Base-by-base conservation (phyloP, 495 filamentous ascomycete species). In the Penicillium steckii region DNA sequence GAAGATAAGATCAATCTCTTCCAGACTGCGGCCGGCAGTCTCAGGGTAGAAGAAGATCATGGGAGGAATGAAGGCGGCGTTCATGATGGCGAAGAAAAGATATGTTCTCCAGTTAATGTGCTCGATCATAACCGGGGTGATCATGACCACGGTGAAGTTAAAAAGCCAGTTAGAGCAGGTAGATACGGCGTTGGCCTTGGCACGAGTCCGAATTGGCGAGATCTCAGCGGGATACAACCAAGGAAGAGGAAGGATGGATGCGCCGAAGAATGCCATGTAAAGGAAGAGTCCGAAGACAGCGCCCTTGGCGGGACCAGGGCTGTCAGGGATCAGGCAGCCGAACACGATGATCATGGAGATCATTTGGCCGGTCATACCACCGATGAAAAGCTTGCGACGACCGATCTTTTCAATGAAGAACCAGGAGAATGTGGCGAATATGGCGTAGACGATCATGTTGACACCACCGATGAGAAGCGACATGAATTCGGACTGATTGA, bases 401-500 rank as follows among this genome's bases (percentile, higher is more conserved):
- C 89, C 89, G 26, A 85, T 82, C 25, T 82, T 80, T 72, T 93
- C 89, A 48, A 93, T 87, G 61, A 88, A 81, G 76, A 91, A 93
- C 90, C 89, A 93, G 5, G 88, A 91, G 37, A 84, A 80, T 0
- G 87, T 91, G 72, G 87, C 56, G 54, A 88, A 90, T 63, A 90
- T 83, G 30, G 86, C 76, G 62, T 95, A 93, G 10, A 92, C 82
- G 35, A 92, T 79, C 87, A 91, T 91, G 74, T 91, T 92, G 35
- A 93, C 76, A 56, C 89, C 90, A 32, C 88, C 88, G 4, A 94
- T 75, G 1, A 95, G 73, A 15, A 93, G 71, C 8, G 84, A 80
- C 67, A 91, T 79, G 53, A 83, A 80, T 38, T 87, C 79, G 8
- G 56, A 64, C 56, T 81, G 69, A n/a, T 71, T 65, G 44, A 93